Evolutionary conservation across 257 asterid genomes (phyloP), one percentile per base, ranked within the genome.

Genomic region (Nicotiana noctiflora): DNA sequence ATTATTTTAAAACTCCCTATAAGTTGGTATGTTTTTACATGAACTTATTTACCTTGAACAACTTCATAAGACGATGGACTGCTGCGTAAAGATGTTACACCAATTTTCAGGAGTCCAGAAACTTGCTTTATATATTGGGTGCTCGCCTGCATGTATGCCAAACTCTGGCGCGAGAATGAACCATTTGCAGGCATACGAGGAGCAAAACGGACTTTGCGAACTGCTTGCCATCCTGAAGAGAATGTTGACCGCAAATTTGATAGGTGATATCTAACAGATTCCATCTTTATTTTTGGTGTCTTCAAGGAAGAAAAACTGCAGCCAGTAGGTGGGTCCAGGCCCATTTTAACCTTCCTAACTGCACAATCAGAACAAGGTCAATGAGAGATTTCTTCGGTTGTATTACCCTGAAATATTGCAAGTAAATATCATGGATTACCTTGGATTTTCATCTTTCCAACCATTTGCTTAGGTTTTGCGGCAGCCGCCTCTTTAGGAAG

Each of bases 371-470:
- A 25, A 31, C 49, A 51, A 67, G 75, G 56, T 82, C 32, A 78
- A 56, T 1, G 63, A 72, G 8, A 34, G 11, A 53, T 34, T 40
- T 79, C 77, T 63, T 57, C 34, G 13, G 67, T 31, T 77, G 32
- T 55, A 46, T 44, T 13, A 27, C 19, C 59, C 34, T 55, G 57
- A 68, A 17, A 67, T 53, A 29, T 14, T 55, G 31, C 49, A 64
- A 34, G 75, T 19, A 51, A n/a, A 31, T 15, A 55, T 19, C 23
- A 34, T 75, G 80, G 59, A 52, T 37, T 61, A 89, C 90, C 92
- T 87, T 89, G 90, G 76, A 89, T 89, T 77, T 87, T 89, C 90
- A 89, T 89, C 85, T 86, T 89, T 63, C 90, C 92, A 63, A 85
- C 89, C 89, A 89, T 83, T 85, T 89, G 88, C 86, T 89, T 89